phyloP scores from a whole-genome alignment of 345 rosid species.

The Bruguiera sexangula region DNA sequence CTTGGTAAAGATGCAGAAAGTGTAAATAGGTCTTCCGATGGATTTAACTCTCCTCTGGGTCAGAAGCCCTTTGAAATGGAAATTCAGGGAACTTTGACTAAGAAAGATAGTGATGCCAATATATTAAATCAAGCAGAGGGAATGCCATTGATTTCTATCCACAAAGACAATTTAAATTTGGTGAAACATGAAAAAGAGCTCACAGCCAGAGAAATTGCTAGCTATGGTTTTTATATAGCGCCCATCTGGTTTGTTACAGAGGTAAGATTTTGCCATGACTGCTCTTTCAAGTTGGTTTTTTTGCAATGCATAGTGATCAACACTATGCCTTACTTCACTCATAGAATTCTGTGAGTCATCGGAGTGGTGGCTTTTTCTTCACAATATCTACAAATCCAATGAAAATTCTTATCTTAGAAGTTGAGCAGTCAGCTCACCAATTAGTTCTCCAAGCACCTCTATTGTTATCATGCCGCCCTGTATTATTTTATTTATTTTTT shows the following conservation, averaged over 20 bases:
- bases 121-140: constrained; percentile 57
- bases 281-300: neutral
- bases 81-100: constrained; percentile 57
- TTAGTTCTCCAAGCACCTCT: neutral
- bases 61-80: constrained; percentile 69
- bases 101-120: constrained; percentile 72
- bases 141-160: constrained; percentile 55
- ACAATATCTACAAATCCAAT: neutral
- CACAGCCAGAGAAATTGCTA: constrained; percentile 66
- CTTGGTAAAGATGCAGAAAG: constrained; percentile 41
- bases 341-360: neutral
- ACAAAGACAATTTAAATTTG: constrained; percentile 49
- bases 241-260: constrained; percentile 99
- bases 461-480: too few species aligned
- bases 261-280: constrained; percentile 40
- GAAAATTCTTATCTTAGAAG: neutral
- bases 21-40: constrained; percentile 47
- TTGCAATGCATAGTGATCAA: neutral
- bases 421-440: neutral
- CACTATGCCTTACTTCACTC: neutral
- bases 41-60: constrained; percentile 51
- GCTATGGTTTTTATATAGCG: constrained; percentile 83
- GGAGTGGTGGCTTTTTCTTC: neutral
- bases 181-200: constrained; percentile 51
- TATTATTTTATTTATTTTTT: too few species aligned